Evolutionary conservation across 2,329 filamentous ascomycete species (phyloP).

Genomic region (Emmonsiellopsis sp.): DNA sequence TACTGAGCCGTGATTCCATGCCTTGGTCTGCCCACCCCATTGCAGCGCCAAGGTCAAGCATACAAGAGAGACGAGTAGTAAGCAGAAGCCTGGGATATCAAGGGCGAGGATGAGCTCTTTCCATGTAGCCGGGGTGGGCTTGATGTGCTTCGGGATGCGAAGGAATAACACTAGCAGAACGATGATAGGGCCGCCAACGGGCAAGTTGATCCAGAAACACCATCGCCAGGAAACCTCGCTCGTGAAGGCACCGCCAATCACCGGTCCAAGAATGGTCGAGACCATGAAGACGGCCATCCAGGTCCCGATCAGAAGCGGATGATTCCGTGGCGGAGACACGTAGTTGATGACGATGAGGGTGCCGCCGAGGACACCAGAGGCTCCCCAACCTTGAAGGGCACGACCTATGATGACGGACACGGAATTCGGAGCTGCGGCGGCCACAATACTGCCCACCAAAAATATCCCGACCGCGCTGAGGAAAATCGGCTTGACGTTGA

Average conservation of each 20-base stretch:
- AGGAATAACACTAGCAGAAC: conserved; percentile 5
- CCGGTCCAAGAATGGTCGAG: conserved; percentile 11
- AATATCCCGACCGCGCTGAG: conserved; percentile 8
- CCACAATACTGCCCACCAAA: conserved; percentile 5
- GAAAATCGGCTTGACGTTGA: conserved; percentile 8
- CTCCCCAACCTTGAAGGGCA: conserved; percentile 6
- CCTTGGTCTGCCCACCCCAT: conserved; percentile 18
- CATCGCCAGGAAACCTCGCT: conserved; percentile 12
- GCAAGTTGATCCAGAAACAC: conserved; percentile 9
- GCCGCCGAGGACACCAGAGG: conserved; percentile 2
- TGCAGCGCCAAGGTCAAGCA: conserved; percentile 19
- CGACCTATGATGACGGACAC: conserved; percentile 2
- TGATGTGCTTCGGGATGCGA: conserved; percentile 7
- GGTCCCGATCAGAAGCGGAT: conserved; percentile 10
- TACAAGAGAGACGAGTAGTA: conserved; percentile 17
- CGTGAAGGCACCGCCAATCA: conserved; percentile 13
- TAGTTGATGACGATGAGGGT: conserved; percentile 9
- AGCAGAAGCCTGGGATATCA: conserved; percentile 16
- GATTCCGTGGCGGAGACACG: conserved; percentile 7
- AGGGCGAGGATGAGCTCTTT: conserved; percentile 14
- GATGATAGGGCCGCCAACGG: conserved; percentile 8
- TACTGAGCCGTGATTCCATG: conserved; percentile 15
- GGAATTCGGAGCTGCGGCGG: conserved; percentile 2
- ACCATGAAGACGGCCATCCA: conserved; percentile 11
- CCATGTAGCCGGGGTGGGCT: conserved; percentile 5